Percentiles rank a stretch among this genome's conserved stretches.
These are phyloP conservation scores for Tephrocybe sp. DNA, from an alignment of 768 basidiomycete species.

Conservation along the genomic window DNA sequence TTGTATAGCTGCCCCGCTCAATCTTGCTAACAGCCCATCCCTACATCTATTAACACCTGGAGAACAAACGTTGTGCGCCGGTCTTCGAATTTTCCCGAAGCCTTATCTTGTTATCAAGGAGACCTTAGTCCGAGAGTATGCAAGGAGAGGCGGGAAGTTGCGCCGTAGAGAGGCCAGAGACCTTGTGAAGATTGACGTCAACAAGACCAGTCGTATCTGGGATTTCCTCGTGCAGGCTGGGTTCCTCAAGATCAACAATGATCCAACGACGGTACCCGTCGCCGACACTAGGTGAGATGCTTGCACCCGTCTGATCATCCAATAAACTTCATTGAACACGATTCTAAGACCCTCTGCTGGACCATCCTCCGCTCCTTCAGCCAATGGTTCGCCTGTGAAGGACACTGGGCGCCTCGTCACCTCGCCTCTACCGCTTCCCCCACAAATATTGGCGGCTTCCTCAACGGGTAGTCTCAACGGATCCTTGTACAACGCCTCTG, in stretches of 20 bases:
- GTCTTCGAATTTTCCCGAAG: conserved; percentile 87
- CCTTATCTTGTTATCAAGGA: conserved; percentile 97
- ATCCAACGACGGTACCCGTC: conserved; percentile 35
- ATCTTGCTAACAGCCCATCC: conserved; percentile 86
- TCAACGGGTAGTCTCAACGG: conserved; percentile 36
- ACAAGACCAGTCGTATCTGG: conserved; percentile 91
- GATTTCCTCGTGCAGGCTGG: conserved; percentile 89
- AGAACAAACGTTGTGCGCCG: conserved; percentile 86
- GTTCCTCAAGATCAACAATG: conserved; percentile 67
- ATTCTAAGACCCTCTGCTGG: conserved; percentile 7
- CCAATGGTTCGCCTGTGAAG: conserved; percentile 37
- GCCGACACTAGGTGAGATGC: conserved; percentile 36
- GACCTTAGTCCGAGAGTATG: conserved; percentile 90
- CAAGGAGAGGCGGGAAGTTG: conserved; percentile 82
- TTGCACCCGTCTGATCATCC: background rate
- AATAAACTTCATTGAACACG: too few relatives aligned
- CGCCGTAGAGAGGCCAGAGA: conserved; percentile 86
- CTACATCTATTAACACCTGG: conserved; percentile 85
- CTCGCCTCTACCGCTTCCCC: conserved; percentile 28
- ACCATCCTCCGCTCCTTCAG: conserved; percentile 19
- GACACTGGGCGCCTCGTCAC: conserved; percentile 19
- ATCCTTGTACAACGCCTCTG: conserved; percentile 33
- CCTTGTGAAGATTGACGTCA: conserved; percentile 89
- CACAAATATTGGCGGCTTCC: conserved; percentile 27
- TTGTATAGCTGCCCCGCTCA: conserved; percentile 59